A percentile compares a stretch with the other conserved stretches of the same genome.
phyloP scores from a whole-genome alignment of 2,329 filamentous ascomycete species.

The Alternaria sp. region DNA sequence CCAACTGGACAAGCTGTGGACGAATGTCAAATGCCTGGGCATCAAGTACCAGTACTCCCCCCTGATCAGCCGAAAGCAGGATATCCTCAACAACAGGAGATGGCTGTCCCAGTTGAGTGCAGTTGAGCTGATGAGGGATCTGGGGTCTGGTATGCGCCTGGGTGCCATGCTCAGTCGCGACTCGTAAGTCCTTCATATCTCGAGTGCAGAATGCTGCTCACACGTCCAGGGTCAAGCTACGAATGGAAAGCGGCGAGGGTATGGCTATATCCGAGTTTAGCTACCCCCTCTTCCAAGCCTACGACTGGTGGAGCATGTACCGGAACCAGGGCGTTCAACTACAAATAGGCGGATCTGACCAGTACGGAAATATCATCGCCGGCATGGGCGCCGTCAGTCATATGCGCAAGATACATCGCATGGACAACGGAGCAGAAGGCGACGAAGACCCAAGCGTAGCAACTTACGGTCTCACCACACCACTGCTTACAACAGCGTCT shows the following conservation, averaged over 20 bases:
- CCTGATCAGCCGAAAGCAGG: constrained; percentile 70
- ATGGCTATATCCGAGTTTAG: constrained; percentile 94
- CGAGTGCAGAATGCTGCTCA: constrained; percentile 16
- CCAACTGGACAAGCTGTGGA: constrained; percentile 75
- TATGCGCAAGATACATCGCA: constrained; percentile 58
- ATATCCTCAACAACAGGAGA: constrained; percentile 77
- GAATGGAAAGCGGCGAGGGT: constrained; percentile 83
- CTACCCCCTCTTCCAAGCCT: constrained; percentile 92
- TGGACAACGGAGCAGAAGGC: constrained; percentile 11
- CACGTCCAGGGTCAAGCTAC: constrained; percentile 71
- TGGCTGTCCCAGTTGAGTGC: constrained; percentile 80
- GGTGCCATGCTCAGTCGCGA: constrained; percentile 89
- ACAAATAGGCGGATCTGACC: constrained; percentile 93
- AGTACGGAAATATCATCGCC: constrained; percentile 93
- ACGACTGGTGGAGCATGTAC: constrained; percentile 95
- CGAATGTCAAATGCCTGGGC: constrained; percentile 72
- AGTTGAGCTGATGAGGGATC: constrained; percentile 74
- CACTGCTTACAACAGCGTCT: constrained; percentile 81
- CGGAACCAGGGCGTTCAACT: constrained; percentile 72
- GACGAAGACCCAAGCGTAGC: constrained; percentile 48
- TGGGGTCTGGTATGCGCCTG: constrained; percentile 77
- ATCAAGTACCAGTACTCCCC: constrained; percentile 68
- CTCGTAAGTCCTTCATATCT: constrained; percentile 64
- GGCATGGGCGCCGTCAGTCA: constrained; percentile 85
- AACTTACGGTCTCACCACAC: constrained; percentile 88